phyloP scores from a whole-genome alignment of 345 rosid genomes.

The Hibiscus trionum region DNA sequence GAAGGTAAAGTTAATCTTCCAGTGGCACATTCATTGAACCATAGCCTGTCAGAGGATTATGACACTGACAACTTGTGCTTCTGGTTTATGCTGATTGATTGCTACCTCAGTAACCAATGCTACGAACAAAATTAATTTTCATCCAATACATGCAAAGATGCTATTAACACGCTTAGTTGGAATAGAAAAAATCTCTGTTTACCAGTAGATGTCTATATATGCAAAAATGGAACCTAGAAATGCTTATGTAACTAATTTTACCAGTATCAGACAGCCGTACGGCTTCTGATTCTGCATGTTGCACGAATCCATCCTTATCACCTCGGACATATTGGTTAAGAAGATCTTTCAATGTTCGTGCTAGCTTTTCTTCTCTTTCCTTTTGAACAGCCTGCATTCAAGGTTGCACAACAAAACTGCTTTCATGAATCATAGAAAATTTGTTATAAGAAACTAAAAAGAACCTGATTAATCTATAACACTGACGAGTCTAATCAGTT shows the following conservation, averaged over 20 bases:
- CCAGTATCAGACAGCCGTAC: conserved; percentile 48
- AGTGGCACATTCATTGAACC: neutral
- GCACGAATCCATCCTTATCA: conserved; percentile 45
- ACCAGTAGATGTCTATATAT: neutral
- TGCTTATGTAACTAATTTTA: conserved; percentile 9
- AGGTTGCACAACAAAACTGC: neutral
- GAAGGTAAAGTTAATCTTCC: neutral
- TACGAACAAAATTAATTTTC: neutral
- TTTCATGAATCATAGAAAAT: neutral
- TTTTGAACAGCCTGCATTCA: conserved; percentile 48
- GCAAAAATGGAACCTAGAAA: neutral
- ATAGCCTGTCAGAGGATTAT: neutral
- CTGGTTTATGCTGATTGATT: neutral
- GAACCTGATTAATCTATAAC: neutral
- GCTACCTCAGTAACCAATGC: neutral
- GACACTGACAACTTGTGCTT: neutral
- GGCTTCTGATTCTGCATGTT: conserved; percentile 53
- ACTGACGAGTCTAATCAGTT: neutral
- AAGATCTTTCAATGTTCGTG: conserved; percentile 39
- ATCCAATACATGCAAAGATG: neutral
- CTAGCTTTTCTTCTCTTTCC: conserved; percentile 73
- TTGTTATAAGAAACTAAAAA: neutral
- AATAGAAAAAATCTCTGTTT: neutral
- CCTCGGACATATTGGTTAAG: conserved; percentile 51
- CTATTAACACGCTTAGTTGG: neutral